Base-by-base conservation (phyloP, 352 stramenopile species). In the Thalassiosira allenii region DNA sequence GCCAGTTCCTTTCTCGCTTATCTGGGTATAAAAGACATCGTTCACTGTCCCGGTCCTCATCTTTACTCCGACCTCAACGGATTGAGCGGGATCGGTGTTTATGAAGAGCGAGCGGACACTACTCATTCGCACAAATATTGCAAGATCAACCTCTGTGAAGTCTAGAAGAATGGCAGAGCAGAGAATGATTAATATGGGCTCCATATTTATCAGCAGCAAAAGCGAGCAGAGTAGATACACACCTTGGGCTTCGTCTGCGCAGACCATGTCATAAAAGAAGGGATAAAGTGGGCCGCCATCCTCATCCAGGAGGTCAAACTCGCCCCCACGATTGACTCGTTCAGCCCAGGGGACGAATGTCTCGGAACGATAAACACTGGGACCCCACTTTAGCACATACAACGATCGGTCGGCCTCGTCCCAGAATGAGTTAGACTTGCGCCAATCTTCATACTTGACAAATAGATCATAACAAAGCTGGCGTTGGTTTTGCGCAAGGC, bases 181-280 rank as follows among this genome's bases (percentile, higher is more conserved):
- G 11, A 47, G 17, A 14, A 47, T 47, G 11, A 14, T 47, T 47
- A 47, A 17, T 47, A 47, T 47, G 9, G 40, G 40, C n/a, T n/a
- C n/a, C n/a, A n/a, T n/a, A n/a, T 47, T 51, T 25, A 65, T 17
- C 2, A 65, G 30, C 6, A 22, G 8, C 17, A 47, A 51, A 22
- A 2, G 2, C 25, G 56, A 25, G 29, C 14, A 65, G 34, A 65
- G 34, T 49, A 1, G 56, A 20, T 3, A 17, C 30, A 20, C 14
- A 29, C 69, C 68, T 43, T 79, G 70, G 11, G 49, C 52, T 37
- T 79, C 70, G 27, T 79, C 70, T 12, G 37, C 51, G 54, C 32
- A 66, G 4, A 79, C 70, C n/a, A 74, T 52, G 20, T 79, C 70
- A 51, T 34, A 51, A 20, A 79, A 79, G 61, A 79, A 79, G 11